Conservation (phyloP, 1,284 basidiomycete species). For the Kalmanozyma brasiliensis region DNA sequence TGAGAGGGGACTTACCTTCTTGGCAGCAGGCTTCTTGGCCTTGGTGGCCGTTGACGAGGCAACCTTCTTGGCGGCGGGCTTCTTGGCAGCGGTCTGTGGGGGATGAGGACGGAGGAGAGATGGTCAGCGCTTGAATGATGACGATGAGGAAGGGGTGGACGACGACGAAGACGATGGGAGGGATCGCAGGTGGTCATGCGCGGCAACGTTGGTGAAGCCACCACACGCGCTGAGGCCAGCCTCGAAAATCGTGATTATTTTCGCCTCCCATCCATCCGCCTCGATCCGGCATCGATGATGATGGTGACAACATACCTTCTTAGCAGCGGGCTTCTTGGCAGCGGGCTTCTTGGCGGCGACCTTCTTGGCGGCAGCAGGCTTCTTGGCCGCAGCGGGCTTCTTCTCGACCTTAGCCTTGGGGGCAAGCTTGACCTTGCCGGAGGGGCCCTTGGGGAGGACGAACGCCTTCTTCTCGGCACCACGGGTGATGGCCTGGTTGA, state of each 20-base stretch:
- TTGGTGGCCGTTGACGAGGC: conserved; percentile 55
- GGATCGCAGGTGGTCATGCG: conserved; percentile 15
- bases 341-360: conserved; percentile 63
- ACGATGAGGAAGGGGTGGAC: conserved; percentile 1
- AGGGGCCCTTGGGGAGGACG: conserved; percentile 82
- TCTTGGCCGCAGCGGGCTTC: conserved; percentile 69
- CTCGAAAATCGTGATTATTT: conserved; percentile 20
- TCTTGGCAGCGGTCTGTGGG: conserved; percentile 43
- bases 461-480: conserved; percentile 84
- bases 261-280: conserved; percentile 17
- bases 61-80: conserved; percentile 55
- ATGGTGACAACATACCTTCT: conserved; percentile 47
- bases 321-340: conserved; percentile 54
- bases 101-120: background rate
- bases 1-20: conserved; percentile 51
- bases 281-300: conserved; percentile 5
- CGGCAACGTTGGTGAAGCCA: background rate
- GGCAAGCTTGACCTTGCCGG: conserved; percentile 82
- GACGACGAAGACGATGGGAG: conserved; percentile 2
- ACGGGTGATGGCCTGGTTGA: conserved; percentile 81
- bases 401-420: conserved; percentile 72
- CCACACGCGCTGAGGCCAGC: conserved; percentile 17
- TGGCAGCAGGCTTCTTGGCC: conserved; percentile 63
- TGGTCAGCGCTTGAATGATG: conserved; percentile 2
- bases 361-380: conserved; percentile 70